These are phyloP conservation scores for Ogataea polymorpha DNA, from an alignment of 805 yeast genomes.

Conservation along the genomic window DNA sequence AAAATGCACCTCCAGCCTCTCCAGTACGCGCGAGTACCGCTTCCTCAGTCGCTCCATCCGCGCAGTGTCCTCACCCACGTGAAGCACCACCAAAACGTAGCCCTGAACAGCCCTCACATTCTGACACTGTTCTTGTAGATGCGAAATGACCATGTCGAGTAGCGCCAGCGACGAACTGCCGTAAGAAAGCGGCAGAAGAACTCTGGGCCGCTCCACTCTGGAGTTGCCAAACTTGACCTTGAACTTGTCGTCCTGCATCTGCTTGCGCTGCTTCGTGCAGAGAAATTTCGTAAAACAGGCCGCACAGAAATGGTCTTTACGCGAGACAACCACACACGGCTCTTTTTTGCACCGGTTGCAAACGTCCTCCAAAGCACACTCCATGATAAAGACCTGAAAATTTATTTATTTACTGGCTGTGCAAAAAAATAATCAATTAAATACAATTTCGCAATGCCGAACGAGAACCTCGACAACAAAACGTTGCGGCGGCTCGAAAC, in stretches of 20 bases:
- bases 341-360: conserved; percentile 52
- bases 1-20: conserved; percentile 35
- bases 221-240: conserved; percentile 60
- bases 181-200: conserved; percentile 62
- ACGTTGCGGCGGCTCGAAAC: conserved; percentile 22
- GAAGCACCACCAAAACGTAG: conserved; percentile 53
- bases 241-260: conserved; percentile 67
- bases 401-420: conserved; percentile 7
- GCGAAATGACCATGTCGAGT: conserved; percentile 60
- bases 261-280: conserved; percentile 76
- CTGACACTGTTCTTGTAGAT: conserved; percentile 57
- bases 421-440: background rate
- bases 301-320: conserved; percentile 66
- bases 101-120: conserved; percentile 65
- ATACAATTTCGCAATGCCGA: conserved; percentile 1
- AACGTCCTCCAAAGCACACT: conserved; percentile 4
- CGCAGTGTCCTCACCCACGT: conserved; percentile 39
- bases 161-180: conserved; percentile 66
- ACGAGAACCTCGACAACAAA: conserved; percentile 23
- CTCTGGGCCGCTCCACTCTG: conserved; percentile 36
- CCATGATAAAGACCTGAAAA: conserved; percentile 5
- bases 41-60: background rate
- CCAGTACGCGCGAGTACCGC: conserved; percentile 9
- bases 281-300: conserved; percentile 70
- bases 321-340: conserved; percentile 42